phyloP scores from a whole-genome alignment of 2,329 filamentous ascomycete genomes.

The Knoxdaviesia proteae region DNA sequence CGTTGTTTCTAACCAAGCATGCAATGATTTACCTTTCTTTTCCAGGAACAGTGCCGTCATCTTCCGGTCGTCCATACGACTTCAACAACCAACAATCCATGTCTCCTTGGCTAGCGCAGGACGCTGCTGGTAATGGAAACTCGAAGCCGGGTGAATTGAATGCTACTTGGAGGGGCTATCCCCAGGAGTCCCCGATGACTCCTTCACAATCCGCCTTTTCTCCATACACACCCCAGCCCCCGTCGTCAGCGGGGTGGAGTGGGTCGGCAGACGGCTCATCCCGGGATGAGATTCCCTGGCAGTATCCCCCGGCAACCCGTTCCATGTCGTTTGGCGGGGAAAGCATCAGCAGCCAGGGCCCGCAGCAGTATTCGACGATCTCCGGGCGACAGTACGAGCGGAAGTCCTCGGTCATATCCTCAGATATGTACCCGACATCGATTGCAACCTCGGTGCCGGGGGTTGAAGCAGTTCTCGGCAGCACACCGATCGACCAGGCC shows the following conservation, averaged over 20 bases:
- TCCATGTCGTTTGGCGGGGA: constrained; percentile 29
- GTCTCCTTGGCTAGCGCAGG: constrained; percentile 23
- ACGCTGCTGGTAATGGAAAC: constrained; percentile 16
- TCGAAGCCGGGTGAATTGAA: constrained; percentile 22
- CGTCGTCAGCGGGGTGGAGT: constrained; percentile 21
- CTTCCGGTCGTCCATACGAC: constrained; percentile 14
- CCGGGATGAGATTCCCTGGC: constrained; percentile 24
- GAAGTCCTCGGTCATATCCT: constrained; percentile 17
- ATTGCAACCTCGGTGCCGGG: constrained; percentile 16
- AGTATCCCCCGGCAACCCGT: constrained; percentile 18
- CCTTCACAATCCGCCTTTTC: constrained; percentile 19
- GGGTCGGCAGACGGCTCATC: constrained; percentile 15
- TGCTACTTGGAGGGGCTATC: constrained; percentile 26
- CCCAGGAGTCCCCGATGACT: constrained; percentile 27
- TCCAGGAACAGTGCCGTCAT: constrained; percentile 4
- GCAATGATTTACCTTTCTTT: too few species aligned
- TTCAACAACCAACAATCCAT: constrained; percentile 16
- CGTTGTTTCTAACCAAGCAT: too few species aligned
- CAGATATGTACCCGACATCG: constrained; percentile 21
- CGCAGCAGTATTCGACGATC: constrained; percentile 1
- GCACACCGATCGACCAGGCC: constrained; percentile 13
- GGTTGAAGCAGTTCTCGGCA: constrained; percentile 13
- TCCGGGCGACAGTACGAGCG: constrained; percentile 19
- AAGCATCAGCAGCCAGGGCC: constrained; percentile 7
- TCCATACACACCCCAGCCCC: constrained; percentile 22